Percentiles rank a stretch among this genome's conserved stretches.
These are phyloP conservation scores for Saxophila tyrrhenica DNA, from an alignment of 495 filamentous ascomycete species.

Conservation along the genomic window DNA sequence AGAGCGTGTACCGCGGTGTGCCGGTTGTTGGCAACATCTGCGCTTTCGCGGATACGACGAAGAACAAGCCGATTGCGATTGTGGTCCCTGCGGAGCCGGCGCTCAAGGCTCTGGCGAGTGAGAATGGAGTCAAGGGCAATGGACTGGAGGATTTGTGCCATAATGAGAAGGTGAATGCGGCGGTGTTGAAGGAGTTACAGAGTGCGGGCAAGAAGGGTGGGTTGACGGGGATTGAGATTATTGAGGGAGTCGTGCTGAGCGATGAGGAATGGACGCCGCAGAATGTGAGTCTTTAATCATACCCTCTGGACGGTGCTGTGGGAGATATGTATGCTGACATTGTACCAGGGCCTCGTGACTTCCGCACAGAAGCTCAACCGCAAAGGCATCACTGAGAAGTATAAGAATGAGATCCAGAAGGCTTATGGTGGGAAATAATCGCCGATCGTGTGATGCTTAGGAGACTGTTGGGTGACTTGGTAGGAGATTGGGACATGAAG, in stretches of 20 bases:
- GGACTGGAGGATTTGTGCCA: constrained; percentile 70
- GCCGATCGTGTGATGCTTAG: no score
- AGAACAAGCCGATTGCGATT: constrained; percentile 83
- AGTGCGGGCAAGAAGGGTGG: constrained; percentile 61
- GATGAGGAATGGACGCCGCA: constrained; percentile 97
- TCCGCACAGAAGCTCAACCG: constrained; percentile 72
- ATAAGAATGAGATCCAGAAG: constrained; percentile 50
- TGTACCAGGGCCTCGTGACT: constrained; percentile 48
- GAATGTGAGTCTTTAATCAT: constrained; percentile 55
- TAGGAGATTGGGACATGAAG: not conserved
- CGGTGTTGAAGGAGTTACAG: constrained; percentile 79
- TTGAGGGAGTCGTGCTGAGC: constrained; percentile 81
- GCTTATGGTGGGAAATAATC: constrained; percentile 38
- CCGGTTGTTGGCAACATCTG: constrained; percentile 89
- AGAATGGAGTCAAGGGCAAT: constrained; percentile 58
- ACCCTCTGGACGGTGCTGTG: not conserved
- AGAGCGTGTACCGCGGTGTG: constrained; percentile 81
- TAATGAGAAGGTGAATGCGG: constrained; percentile 63
- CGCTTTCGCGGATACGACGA: constrained; percentile 70
- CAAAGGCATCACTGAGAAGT: constrained; percentile 52
- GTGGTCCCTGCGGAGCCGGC: constrained; percentile 82
- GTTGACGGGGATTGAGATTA: constrained; percentile 76
- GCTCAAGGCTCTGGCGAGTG: constrained; percentile 69
- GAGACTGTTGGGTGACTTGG: not conserved
- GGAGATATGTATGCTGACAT: not conserved